Evolutionary conservation across 2,329 filamentous ascomycete genomes (phyloP), one percentile per base, ranked within the genome.

Genomic region (Cercospora nicotianae): DNA sequence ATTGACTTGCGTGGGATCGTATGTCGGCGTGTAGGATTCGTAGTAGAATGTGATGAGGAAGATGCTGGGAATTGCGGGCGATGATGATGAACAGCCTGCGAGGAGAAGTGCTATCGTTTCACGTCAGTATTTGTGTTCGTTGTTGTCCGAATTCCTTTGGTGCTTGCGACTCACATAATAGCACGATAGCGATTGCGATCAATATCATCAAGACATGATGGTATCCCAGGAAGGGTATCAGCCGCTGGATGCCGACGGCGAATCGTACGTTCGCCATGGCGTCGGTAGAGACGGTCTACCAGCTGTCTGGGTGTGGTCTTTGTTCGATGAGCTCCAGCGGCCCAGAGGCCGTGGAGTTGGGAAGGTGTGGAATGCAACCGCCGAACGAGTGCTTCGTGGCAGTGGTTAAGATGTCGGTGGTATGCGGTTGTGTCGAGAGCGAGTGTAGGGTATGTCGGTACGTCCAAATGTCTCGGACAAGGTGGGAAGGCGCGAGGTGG

Each of bases 31-130:
- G 82, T 97, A 97, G 70, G 87, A 85, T 79, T 96, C 84, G 84
- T 97, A 99, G 87, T 96, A 98, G 76, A 99, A 88, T n/a, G 94
- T 97, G 72, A 99, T 92, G 74, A 99, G 89, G 86, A 97, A 99
- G 81, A 99, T 98, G 78, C 90, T 89, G 28, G 95, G 95, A 75
- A 99, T 97, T 65, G 96, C 84, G 2, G 94, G 95, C 62, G 94
- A 97, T 48, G 94, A 97, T 9, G 94, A 98, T 4, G 95, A 98
- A 82, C 95, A 99, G 76, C 95, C 95, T 77, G 95, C 94, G 73
- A 99, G 85, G 76, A 99, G 83, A 72, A 99, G 87, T 75, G 95
- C 94, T 97, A 76, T 8, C 18, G 2, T 1, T 4, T 58, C 9
- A 23, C 16, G 48, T 65, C 36, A 64, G 55, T 65, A 70, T 6